These are phyloP conservation scores for Chaetomium olivaceum DNA, from an alignment of 2,329 filamentous ascomycete species.

Conservation along the genomic window DNA sequence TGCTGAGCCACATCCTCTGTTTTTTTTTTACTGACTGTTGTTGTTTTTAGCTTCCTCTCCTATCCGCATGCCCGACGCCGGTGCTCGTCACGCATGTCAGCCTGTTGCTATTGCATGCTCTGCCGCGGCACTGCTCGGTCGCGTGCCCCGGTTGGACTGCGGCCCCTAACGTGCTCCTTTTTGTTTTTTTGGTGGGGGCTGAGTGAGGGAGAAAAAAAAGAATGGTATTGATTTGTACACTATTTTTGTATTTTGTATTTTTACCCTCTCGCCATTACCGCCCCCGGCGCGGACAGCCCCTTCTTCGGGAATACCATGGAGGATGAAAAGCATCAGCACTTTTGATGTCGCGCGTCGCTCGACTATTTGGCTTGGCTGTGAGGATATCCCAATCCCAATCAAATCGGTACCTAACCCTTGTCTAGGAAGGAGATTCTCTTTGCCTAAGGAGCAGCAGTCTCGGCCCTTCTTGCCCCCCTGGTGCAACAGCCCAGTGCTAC, in stretches of 20 bases:
- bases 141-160: background rate
- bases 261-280: background rate
- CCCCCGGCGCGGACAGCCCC: background rate
- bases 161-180: background rate
- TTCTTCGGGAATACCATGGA: background rate
- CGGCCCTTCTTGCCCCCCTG: background rate
- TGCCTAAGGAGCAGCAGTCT: background rate
- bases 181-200: background rate
- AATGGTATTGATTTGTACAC: no score
- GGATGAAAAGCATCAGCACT: background rate
- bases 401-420: background rate
- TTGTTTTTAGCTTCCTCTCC: background rate
- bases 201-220: background rate
- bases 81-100: background rate
- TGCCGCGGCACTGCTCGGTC: background rate
- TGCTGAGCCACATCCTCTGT: background rate
- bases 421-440: background rate
- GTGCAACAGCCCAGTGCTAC: background rate
- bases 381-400: background rate
- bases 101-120: background rate
- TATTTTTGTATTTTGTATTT: background rate
- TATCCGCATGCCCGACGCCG: background rate
- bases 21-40: background rate
- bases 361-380: background rate
- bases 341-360: background rate